Evolutionary conservation across 306 rosid species (phyloP).

Genomic region (Cicer judaicum): DNA sequence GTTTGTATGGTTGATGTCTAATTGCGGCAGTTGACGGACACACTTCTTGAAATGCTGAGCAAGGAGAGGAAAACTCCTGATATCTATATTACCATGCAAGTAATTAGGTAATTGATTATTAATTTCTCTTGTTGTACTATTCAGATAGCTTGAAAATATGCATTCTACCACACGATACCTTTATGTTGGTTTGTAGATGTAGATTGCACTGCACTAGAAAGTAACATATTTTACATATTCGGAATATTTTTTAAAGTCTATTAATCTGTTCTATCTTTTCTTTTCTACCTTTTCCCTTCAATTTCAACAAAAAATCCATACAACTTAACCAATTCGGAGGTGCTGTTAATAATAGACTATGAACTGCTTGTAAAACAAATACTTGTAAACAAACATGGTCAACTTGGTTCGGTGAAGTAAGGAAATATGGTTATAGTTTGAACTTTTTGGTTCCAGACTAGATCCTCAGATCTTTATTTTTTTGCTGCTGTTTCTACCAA

Average conservation of each 20-base stretch:
- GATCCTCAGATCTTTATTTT: not conserved
- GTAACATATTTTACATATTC: no score
- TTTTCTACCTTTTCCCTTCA: not conserved
- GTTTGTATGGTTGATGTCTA: slow-evolving; percentile 38
- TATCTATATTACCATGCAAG: slow-evolving; percentile 66
- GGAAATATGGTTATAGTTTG: slow-evolving; percentile 31
- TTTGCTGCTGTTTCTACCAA: slow-evolving; percentile 13
- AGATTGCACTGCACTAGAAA: not conserved
- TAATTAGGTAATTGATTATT: slow-evolving; percentile 67
- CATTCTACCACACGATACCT: slow-evolving; percentile 24
- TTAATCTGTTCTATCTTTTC: not conserved
- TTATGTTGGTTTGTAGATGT: slow-evolving; percentile 31
- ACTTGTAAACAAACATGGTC: not conserved
- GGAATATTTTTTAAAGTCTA: no score
- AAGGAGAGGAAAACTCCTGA: slow-evolving; percentile 75
- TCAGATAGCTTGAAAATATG: slow-evolving; percentile 23
- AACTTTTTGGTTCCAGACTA: slow-evolving; percentile 1
- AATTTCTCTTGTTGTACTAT: slow-evolving; percentile 29
- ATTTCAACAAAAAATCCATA: not conserved
- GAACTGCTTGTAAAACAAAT: slow-evolving; percentile 16
- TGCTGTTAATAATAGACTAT: slow-evolving; percentile 11
- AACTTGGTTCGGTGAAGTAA: slow-evolving; percentile 18
- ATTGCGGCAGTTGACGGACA: slow-evolving; percentile 70
- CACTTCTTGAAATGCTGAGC: slow-evolving; percentile 71
- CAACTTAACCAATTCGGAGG: not conserved